Percentiles rank a stretch among this genome's conserved stretches.
Conservation (phyloP, 75 land plant species). For the Picea sitchensis region DNA sequence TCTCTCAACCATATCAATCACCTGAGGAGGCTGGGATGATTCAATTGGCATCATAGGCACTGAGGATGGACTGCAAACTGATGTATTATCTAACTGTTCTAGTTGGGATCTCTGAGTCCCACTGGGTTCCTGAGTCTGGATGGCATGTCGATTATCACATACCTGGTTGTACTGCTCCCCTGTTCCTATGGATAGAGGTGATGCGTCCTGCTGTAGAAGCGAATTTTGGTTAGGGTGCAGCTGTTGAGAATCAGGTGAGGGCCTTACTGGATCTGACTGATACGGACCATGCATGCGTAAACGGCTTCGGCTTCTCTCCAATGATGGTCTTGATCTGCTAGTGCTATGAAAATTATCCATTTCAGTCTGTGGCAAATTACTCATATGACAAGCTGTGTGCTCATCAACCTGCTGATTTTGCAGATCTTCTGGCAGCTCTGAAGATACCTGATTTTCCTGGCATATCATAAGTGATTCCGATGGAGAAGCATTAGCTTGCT, state of each 20-base stretch:
- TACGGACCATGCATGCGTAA: not conserved
- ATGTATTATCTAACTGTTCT: too few relatives aligned
- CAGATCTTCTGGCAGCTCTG: not conserved
- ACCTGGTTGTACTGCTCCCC: too few relatives aligned
- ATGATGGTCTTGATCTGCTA: not conserved
- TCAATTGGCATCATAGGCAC: not conserved
- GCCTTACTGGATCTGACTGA: not conserved
- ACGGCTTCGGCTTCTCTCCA: conserved; percentile 7
- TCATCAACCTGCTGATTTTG: not conserved
- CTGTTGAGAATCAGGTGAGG: not conserved
- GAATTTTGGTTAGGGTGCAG: too few relatives aligned
- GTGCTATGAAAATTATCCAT: not conserved
- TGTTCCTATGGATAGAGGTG: too few relatives aligned
- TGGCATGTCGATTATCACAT: too few relatives aligned
- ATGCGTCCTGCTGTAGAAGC: too few relatives aligned
- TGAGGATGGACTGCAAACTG: not conserved
- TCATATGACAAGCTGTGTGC: not conserved
- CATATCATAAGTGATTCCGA: not conserved
- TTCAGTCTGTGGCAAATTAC: not conserved
- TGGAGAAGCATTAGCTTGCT: not conserved
- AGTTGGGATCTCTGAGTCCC: too few relatives aligned
- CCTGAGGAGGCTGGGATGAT: conserved; percentile 5
- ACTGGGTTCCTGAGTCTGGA: too few relatives aligned
- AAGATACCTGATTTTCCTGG: not conserved
- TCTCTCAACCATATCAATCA: not conserved